Conservation (phyloP, 2,329 filamentous ascomycete genomes). For the Ustulina deusta region DNA sequence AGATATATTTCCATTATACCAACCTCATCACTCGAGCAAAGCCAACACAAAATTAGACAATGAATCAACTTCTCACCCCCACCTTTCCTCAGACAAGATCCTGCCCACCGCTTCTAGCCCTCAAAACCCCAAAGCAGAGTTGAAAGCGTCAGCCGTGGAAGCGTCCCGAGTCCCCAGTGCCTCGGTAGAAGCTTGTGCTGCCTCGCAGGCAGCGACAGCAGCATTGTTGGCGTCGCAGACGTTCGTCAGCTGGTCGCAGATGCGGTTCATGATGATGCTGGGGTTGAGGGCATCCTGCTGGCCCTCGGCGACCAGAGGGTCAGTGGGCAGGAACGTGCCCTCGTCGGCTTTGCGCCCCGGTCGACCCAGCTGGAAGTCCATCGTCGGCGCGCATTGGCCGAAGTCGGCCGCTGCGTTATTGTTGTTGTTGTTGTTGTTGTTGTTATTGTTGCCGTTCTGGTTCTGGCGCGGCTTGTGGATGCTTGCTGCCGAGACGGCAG, state of each 20-base stretch:
- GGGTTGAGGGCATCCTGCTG: conserved; percentile 70
- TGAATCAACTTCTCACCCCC: too few species aligned
- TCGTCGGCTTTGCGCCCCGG: conserved; percentile 62
- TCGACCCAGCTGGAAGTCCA: conserved; percentile 68
- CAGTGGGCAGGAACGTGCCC: conserved; percentile 70
- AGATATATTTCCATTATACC: too few species aligned
- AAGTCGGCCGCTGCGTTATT: conserved; percentile 58
- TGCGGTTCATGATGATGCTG: conserved; percentile 72
- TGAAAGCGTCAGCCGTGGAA: conserved; percentile 63
- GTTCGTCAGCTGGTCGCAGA: conserved; percentile 71
- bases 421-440: conserved; percentile 36
- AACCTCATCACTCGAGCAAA: too few species aligned
- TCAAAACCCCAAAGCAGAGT: conserved; percentile 56
- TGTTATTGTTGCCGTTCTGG: conserved; percentile 28
- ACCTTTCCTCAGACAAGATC: too few species aligned
- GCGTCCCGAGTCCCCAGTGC: conserved; percentile 62
- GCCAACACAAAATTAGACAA: too few species aligned
- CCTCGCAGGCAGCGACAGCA: conserved; percentile 61
- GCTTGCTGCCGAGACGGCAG: conserved; percentile 34
- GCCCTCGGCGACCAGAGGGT: conserved; percentile 65
- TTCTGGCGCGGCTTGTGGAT: conserved; percentile 35
- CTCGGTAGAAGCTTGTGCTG: conserved; percentile 63
- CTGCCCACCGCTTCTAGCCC: too few species aligned
- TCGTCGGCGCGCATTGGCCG: conserved; percentile 62
- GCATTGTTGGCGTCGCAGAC: conserved; percentile 69